Evolutionary conservation across 257 asterid genomes (phyloP), one percentile per base, ranked within the genome.

Genomic region (Galeopsis tetrahit): DNA sequence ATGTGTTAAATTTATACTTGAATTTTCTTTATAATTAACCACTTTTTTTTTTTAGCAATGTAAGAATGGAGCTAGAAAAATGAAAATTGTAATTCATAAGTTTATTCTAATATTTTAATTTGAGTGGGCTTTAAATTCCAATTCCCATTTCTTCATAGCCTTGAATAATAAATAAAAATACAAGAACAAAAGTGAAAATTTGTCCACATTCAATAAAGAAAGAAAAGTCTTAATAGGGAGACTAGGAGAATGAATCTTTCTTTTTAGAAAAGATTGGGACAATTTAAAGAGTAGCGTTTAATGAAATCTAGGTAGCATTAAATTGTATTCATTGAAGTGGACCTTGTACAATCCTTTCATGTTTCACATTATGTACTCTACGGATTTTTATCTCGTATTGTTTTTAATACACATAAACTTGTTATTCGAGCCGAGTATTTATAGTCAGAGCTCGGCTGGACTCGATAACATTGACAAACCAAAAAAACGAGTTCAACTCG

Each of bases 241-340:
- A 62, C 11, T 10, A 33, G 44, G 49, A 39, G 59, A n/a, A 69
- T 49, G 61, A 46, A 51, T 58, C 63, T 2, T 49, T 49, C 56
- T 35, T 31, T 51, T 64, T 17, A 34, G 31, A 62, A 73, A n/a
- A 63, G 34, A 17, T 66, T 40, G 67, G 59, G 56, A 43, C 34
- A 77, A 73, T 73, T 73, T 80, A 63, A 76, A 68, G 33, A 49
- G 59, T 8, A 48, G 43, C 4, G 5, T 44, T 73, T 68, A 61
- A 63, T 61, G 76, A 74, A 73, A 66, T 81, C 62, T 70, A 59
- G 78, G 80, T 74, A 60, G 80, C 80, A 74, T 73, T 74, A 4
- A 81, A 34, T 58, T 52, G 67, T 63, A 73, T 81, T 74, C 55
- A 77, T 77, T 74, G 63, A 74, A 66, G 71, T 74, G 57, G 76